phyloP scores from a whole-genome alignment of 805 yeast genomes.

The Wickerhamiella domercqiae region DNA sequence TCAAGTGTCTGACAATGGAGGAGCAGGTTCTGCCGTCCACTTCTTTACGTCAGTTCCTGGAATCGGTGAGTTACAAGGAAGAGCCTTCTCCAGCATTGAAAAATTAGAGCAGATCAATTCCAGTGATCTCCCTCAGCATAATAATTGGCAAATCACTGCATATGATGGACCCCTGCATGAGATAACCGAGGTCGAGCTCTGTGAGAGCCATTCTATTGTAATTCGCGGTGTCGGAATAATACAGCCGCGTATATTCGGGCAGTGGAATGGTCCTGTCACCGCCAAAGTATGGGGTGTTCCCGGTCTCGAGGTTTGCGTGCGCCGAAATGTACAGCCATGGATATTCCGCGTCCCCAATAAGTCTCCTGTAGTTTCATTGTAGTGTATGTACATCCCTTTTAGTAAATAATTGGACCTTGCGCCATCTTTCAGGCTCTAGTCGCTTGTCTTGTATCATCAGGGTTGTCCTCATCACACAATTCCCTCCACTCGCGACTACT shows the following conservation, averaged over 20 bases:
- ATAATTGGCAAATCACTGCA: conserved; percentile 15
- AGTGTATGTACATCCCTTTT: too few relatives aligned
- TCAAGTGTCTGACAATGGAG: conserved; percentile 14
- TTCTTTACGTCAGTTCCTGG: conserved; percentile 21
- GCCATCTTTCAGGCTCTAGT: too few relatives aligned
- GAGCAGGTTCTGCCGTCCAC: conserved; percentile 14
- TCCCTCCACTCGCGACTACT: too few relatives aligned
- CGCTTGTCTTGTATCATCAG: too few relatives aligned
- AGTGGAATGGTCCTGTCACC: conserved; percentile 17
- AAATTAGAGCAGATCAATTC: conserved; percentile 12
- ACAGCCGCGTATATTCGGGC: conserved; percentile 21
- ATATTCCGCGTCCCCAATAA: not conserved
- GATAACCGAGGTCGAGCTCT: conserved; percentile 12
- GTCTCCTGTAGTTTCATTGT: too few relatives aligned
- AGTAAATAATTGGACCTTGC: too few relatives aligned
- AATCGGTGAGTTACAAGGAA: conserved; percentile 10
- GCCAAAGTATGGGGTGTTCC: conserved; percentile 16
- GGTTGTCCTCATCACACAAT: too few relatives aligned
- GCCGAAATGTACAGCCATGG: conserved; percentile 17
- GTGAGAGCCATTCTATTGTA: conserved; percentile 14
- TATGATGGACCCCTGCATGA: conserved; percentile 4
- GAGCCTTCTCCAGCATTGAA: conserved; percentile 16
- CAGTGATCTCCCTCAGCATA: conserved; percentile 11
- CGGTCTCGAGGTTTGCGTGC: conserved; percentile 16
- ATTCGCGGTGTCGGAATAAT: conserved; percentile 23